phyloP scores from a whole-genome alignment of 1,139 yeast species.

The Yamadazyma blattariae region DNA sequence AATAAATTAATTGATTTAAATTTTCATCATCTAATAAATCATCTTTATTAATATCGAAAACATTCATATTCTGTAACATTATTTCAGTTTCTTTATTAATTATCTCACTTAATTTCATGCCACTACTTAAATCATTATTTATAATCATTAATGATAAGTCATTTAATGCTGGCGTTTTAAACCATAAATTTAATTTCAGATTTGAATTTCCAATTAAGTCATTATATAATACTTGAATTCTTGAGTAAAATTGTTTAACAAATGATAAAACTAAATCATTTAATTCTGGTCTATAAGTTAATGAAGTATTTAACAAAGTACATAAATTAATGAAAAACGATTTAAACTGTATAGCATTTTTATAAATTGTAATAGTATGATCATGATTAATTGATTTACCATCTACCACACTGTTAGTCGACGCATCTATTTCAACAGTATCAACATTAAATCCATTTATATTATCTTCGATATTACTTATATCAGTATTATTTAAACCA shows the following conservation, averaged over 20 bases:
- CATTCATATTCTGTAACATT: slow-evolving; percentile 26
- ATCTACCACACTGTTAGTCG: background rate
- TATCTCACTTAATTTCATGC: slow-evolving; percentile 9
- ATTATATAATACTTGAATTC: slow-evolving; percentile 29
- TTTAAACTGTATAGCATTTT: slow-evolving; percentile 55
- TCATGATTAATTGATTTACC: background rate
- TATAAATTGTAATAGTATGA: slow-evolving; percentile 24
- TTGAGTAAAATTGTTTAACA: slow-evolving; percentile 28
- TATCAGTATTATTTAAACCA: slow-evolving; percentile 16
- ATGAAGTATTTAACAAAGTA: slow-evolving; percentile 58
- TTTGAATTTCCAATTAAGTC: slow-evolving; percentile 27
- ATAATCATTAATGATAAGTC: slow-evolving; percentile 32
- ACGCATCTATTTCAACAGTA: background rate
- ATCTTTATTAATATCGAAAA: slow-evolving; percentile 35
- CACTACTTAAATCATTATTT: slow-evolving; percentile 10
- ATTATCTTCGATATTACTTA: slow-evolving; percentile 1
- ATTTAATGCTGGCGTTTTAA: slow-evolving; percentile 33
- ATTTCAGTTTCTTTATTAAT: slow-evolving; percentile 34
- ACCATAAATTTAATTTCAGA: slow-evolving; percentile 33
- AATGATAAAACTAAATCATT: slow-evolving; percentile 42
- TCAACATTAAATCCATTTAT: slow-evolving; percentile 9
- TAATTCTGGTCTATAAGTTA: slow-evolving; percentile 52
- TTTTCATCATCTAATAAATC: slow-evolving; percentile 44
- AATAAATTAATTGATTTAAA: slow-evolving; percentile 46
- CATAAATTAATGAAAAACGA: slow-evolving; percentile 50